A percentile compares a stretch with the other conserved stretches of the same genome.
These are phyloP conservation scores for Ceratobasidium sp. DNA, from an alignment of 1,284 basidiomycete genomes.

Conservation along the genomic window DNA sequence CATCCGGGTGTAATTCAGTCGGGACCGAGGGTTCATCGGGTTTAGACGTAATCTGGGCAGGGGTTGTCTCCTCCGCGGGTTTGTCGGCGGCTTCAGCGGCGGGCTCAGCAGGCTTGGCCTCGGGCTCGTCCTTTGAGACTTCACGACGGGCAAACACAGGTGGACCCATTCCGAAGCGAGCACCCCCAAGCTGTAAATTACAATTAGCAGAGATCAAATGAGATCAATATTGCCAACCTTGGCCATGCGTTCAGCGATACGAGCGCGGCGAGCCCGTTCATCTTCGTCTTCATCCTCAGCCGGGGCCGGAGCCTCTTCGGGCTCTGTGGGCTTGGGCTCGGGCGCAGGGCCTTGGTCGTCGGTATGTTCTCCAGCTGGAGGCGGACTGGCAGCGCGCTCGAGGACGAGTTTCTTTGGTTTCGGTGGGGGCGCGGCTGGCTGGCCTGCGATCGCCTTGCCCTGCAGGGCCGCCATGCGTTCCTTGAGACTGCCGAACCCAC, in stretches of 20 bases:
- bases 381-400: constrained; percentile 64
- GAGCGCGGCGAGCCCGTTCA: constrained; percentile 34
- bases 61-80: constrained; percentile 33
- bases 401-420: constrained; percentile 71
- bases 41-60: constrained; percentile 6
- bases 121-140: constrained; percentile 54
- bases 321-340: constrained; percentile 57
- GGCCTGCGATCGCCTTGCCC: constrained; percentile 81
- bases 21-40: background rate
- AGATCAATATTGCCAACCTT: constrained; percentile 51
- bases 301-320: constrained; percentile 51
- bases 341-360: constrained; percentile 60
- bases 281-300: constrained; percentile 48
- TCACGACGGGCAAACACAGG: constrained; percentile 35
- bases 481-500: constrained; percentile 72
- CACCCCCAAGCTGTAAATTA: constrained; percentile 56
- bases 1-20: constrained; percentile 9
- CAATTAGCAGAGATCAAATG: constrained; percentile 13
- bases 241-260: constrained; percentile 56
- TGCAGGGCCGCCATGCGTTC: constrained; percentile 94
- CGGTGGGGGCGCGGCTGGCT: constrained; percentile 62
- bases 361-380: constrained; percentile 49
- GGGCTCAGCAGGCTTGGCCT: constrained; percentile 58
- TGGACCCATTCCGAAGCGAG: constrained; percentile 25
- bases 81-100: constrained; percentile 46